A percentile compares a stretch with the other conserved stretches of the same genome.
These are phyloP conservation scores for Penicillium frequentans DNA, from an alignment of 2,329 filamentous ascomycete species.

Conservation along the genomic window DNA sequence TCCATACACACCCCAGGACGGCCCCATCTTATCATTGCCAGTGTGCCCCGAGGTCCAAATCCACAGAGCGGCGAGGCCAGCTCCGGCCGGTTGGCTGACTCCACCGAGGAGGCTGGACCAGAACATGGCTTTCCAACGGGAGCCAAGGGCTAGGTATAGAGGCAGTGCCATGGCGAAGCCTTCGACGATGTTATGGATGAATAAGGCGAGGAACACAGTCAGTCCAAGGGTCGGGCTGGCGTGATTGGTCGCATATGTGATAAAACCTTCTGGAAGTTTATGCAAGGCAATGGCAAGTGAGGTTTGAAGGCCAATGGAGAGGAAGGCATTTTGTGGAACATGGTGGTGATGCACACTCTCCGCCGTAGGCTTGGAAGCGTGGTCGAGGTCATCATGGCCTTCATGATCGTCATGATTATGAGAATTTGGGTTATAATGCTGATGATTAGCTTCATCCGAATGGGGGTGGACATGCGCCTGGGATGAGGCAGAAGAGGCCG, in stretches of 20 bases:
- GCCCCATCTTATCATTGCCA: constrained; percentile 31
- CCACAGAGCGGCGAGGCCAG: constrained; percentile 80
- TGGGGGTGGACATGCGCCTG: not conserved
- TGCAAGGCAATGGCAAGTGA: constrained; percentile 93
- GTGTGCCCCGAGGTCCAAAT: constrained; percentile 67
- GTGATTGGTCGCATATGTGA: constrained; percentile 97
- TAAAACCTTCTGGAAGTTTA: constrained; percentile 84
- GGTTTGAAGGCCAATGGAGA: constrained; percentile 93
- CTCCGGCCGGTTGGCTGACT: constrained; percentile 81
- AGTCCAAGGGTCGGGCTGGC: constrained; percentile 86
- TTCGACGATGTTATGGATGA: constrained; percentile 97
- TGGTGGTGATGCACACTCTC: constrained; percentile 80
- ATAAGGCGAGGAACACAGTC: constrained; percentile 90
- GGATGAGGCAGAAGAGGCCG: constrained; percentile 1
- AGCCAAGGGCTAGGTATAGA: constrained; percentile 84
- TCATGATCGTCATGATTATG: not conserved
- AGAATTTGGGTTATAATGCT: not conserved
- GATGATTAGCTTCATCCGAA: not conserved
- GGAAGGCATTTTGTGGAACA: constrained; percentile 88
- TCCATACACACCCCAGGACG: constrained; percentile 56
- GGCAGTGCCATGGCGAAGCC: constrained; percentile 93
- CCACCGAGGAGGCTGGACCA: constrained; percentile 85
- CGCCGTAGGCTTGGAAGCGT: constrained; percentile 12
- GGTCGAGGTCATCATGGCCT: constrained; percentile 15
- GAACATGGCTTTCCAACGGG: constrained; percentile 75